Base-by-base conservation (phyloP, 2,329 filamentous ascomycete species). In the Epichloe bromicola region DNA sequence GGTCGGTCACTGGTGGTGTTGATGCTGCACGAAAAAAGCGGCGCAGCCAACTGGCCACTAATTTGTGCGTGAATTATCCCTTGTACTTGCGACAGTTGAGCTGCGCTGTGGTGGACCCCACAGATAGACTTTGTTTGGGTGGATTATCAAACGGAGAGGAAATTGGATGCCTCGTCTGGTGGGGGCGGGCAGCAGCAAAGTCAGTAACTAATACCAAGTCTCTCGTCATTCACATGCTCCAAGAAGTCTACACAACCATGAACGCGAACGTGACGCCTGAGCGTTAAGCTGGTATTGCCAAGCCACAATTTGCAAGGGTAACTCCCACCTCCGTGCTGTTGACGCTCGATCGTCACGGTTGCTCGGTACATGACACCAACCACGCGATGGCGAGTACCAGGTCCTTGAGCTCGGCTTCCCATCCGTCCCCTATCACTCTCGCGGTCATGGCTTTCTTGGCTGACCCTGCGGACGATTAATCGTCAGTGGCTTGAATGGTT, bases 401-500 rank as follows among this genome's bases (percentile, higher is more conserved):
- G 23, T 7, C 23, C 23, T 26, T 26, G 23, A 26, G 26, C 26
- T 30, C 26, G 26, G 8, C 26, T 30, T 30, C 8, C 26, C 26
- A 10, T 30, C 26, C 26, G 26, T 30, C 8, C 8, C 26, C 26
- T 4, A 30, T 30, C 26, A 30, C 8, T 30, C 26, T 10, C 3
- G 26, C 26, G 8, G 7, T 23, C 19, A 20, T 19, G 19, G 26
- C 10, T 39, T 20, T n/a, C 40, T 47, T 5, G 50, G 34, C 14
- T 61, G 64, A 2, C 60, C 60, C 46, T 56, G 53, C 17, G 66
- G 65, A 33, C 73, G 68, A 52, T 72, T 74, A 19, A 79, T 73
- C 11, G 75, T 79, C 57, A 79, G 64, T 42, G 74, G 74, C 63
- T 77, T 79, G 52, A 80, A 81, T 5, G 78, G 78, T 59, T 73